phyloP scores from a whole-genome alignment of 768 basidiomycete genomes.

The Pulveroboletus sp. region DNA sequence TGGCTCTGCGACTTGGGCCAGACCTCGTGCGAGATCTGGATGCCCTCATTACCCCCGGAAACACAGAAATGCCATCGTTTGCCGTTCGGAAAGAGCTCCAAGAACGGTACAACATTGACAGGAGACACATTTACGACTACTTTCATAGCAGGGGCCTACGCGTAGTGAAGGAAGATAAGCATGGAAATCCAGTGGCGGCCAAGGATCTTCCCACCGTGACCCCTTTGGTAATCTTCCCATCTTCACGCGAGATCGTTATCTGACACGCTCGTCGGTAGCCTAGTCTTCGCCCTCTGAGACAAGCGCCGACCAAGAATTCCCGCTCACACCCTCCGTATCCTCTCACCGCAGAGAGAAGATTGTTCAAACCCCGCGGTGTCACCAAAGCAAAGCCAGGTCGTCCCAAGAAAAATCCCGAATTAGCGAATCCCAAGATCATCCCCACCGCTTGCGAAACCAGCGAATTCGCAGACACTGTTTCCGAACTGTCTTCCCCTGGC shows the following conservation, averaged over 20 bases:
- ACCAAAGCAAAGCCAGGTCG: constrained; percentile 31
- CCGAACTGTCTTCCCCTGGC: constrained; percentile 9
- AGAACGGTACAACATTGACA: constrained; percentile 65
- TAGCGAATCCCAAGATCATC: constrained; percentile 4
- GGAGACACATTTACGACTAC: constrained; percentile 77
- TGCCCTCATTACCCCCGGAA: constrained; percentile 64
- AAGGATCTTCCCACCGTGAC: constrained; percentile 21
- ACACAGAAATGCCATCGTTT: constrained; percentile 73
- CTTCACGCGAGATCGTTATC: constrained; percentile 8
- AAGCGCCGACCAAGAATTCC: constrained; percentile 18
- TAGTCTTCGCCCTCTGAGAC: constrained; percentile 31
- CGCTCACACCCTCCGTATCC: constrained; percentile 20
- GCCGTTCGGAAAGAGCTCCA: constrained; percentile 68
- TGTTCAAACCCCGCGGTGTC: constrained; percentile 26
- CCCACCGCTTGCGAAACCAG: constrained; percentile 9
- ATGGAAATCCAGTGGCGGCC: constrained; percentile 42
- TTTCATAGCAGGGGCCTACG: constrained; percentile 65
- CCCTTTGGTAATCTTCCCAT: constrained; percentile 19
- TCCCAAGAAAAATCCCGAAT: constrained; percentile 24
- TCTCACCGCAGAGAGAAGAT: constrained; percentile 12
- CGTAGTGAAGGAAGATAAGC: constrained; percentile 63
- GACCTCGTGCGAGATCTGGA: constrained; percentile 71
- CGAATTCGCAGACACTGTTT: constrained; percentile 6
- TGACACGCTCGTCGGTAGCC: constrained; percentile 20
- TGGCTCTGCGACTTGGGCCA: constrained; percentile 64